Conservation (phyloP, 192 early-diverging fungal species). For the Rhizophagus sp. region DNA sequence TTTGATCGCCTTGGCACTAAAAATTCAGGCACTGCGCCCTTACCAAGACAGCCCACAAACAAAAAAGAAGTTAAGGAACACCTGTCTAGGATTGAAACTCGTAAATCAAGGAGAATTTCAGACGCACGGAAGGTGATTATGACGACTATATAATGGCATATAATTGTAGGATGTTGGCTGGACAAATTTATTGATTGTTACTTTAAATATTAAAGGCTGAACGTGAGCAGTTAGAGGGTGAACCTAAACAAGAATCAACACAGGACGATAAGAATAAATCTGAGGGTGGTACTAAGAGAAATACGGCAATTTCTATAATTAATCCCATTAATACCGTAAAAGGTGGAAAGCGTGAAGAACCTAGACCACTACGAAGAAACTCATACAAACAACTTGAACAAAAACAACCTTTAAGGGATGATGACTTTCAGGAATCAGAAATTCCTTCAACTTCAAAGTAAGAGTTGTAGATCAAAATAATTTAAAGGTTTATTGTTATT, state of each 20-base stretch:
- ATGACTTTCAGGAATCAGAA: not conserved
- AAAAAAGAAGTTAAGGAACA: slow-evolving; percentile 19
- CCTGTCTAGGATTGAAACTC: not conserved
- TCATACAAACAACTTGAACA: not conserved
- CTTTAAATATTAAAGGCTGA: slow-evolving; percentile 10
- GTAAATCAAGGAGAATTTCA: slow-evolving; percentile 8
- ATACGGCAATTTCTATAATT: not conserved
- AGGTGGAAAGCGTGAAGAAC: not conserved
- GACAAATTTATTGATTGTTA: not conserved
- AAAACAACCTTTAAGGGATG: not conserved
- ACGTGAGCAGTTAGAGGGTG: slow-evolving; percentile 5
- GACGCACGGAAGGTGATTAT: slow-evolving; percentile 9
- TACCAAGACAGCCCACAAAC: not conserved
- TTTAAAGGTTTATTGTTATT: not conserved
- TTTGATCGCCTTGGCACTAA: slow-evolving; percentile 26
- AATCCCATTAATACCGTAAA: not conserved
- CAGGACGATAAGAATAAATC: not conserved
- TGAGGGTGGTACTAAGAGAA: not conserved
- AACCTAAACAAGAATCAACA: not conserved
- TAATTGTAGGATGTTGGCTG: not conserved
- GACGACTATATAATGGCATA: not conserved
- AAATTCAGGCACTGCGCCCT: not conserved
- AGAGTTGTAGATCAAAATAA: not conserved
- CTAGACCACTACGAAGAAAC: not conserved
- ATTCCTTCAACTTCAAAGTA: not conserved